Evolutionary conservation across 1,284 basidiomycete genomes (phyloP).

Genomic region (Sutorius eximius): DNA sequence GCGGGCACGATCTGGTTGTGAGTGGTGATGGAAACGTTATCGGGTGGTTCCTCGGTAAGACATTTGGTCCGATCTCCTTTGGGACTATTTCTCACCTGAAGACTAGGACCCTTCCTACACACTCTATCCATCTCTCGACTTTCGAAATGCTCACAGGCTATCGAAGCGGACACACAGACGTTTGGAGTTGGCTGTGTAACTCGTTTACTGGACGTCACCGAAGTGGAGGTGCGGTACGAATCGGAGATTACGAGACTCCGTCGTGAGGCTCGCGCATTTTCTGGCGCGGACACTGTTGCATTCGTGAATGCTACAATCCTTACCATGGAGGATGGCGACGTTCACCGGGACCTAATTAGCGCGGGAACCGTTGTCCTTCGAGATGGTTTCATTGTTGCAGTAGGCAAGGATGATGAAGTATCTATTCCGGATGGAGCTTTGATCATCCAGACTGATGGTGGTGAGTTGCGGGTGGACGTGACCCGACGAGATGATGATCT

Average conservation of each 20-base stretch:
- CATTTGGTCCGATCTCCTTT: background rate
- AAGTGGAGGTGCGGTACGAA: slow-evolving; percentile 55
- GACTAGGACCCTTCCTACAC: slow-evolving; percentile 63
- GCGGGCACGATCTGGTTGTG: slow-evolving; percentile 67
- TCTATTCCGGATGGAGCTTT: slow-evolving; percentile 44
- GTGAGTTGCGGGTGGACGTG: slow-evolving; percentile 37
- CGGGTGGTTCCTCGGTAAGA: slow-evolving; percentile 70
- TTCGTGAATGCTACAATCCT: slow-evolving; percentile 66
- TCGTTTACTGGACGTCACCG: slow-evolving; percentile 51
- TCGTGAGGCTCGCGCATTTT: slow-evolving; percentile 42
- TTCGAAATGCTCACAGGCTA: slow-evolving; percentile 45
- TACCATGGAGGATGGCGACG: slow-evolving; percentile 52
- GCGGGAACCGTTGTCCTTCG: slow-evolving; percentile 52
- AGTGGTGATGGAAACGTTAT: slow-evolving; percentile 60
- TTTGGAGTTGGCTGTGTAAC: slow-evolving; percentile 64
- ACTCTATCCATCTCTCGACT: slow-evolving; percentile 56
- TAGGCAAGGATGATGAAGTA: slow-evolving; percentile 42
- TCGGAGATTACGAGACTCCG: slow-evolving; percentile 62
- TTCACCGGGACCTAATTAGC: slow-evolving; percentile 44
- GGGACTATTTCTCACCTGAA: background rate
- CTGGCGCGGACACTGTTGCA: slow-evolving; percentile 49
- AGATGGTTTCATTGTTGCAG: slow-evolving; percentile 55
- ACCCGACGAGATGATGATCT: background rate
- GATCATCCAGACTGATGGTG: slow-evolving; percentile 59
- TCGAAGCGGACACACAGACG: slow-evolving; percentile 46